These are phyloP conservation scores for Phialophora expanda DNA, from an alignment of 2,329 filamentous ascomycete species.

Conservation along the genomic window DNA sequence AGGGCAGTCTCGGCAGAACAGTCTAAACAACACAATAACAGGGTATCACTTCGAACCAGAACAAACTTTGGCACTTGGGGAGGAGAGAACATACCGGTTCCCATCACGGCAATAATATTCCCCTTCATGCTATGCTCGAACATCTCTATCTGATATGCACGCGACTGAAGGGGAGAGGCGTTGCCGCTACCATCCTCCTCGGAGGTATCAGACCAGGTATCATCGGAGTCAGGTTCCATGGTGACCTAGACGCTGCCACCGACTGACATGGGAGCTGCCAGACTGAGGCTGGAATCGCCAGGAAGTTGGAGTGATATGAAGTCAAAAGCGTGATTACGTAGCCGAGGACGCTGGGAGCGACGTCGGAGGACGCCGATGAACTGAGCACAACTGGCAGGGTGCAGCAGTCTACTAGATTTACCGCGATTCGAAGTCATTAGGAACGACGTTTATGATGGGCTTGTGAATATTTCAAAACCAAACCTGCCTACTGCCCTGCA, in stretches of 20 bases:
- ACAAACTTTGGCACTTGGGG: not conserved
- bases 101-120: slow-evolving; percentile 79
- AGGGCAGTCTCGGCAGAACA: not conserved
- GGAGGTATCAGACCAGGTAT: slow-evolving; percentile 28
- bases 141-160: slow-evolving; percentile 79
- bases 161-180: slow-evolving; percentile 36
- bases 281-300: slow-evolving; percentile 3
- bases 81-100: slow-evolving; percentile 61
- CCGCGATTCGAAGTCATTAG: not conserved
- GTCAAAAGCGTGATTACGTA: not conserved
- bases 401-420: not conserved
- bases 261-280: not conserved
- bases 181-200: slow-evolving; percentile 15
- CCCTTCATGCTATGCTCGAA: slow-evolving; percentile 68
- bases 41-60: no score
- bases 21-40: no score
- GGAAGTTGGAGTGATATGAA: not conserved
- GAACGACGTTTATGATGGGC: not conserved
- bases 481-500: not conserved
- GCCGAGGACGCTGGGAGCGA: not conserved
- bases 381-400: not conserved
- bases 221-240: slow-evolving; percentile 22
- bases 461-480: not conserved
- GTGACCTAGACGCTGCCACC: not conserved
- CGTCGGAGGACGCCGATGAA: not conserved